Base-by-base conservation (phyloP, 2,329 filamentous ascomycete genomes). In the Penicillium sp. region DNA sequence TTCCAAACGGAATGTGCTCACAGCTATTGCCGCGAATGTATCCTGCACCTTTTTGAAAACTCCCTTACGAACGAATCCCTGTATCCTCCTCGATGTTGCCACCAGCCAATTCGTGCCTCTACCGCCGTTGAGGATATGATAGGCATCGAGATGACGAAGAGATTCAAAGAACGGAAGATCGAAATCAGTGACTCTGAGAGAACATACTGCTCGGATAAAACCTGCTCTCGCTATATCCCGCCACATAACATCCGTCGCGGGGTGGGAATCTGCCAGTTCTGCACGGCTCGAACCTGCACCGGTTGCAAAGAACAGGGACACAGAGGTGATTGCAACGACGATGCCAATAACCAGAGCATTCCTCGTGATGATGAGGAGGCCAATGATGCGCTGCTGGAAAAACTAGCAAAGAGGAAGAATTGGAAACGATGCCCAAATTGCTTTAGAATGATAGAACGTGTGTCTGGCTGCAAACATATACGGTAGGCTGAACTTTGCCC, bases 401-500 rank as follows among this genome's bases (percentile, higher is more conserved):
- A 17, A 10, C 15, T 56, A 17, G 47, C 29, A 17, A 46, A 25
- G 6, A 46, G 15, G 23, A 37, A 33, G n/a, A 25, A 31, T 17
- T 56, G 54, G 54, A 8, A 51, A 31, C 54, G 40, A 29, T 56
- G 54, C 12, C 19, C n/a, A 10, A n/a, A 12, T 1, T 56, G 53
- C 27, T 42, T 15, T 27, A 40, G 29, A 17, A 50, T 50, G 13
- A 42, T 56, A 29, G 29, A 56, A 29, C 27, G 17, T 12, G 7
- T 13, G 1, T 0, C 3, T 25, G 53, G 53, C 6, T 56, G 53
- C 15, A 2, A 2, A 2, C 12, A 23, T 6, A 42, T 56, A 7
- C 0, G 0, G 46, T 56, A 29, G 9, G 46, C 23, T 12, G 2
- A 29, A 4, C 15, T 12, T 29, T 33, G 12, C 4, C 25, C 29